Evolutionary conservation across 805 yeast genomes (phyloP).

Genomic region (Starmerella khaoyaiensis): DNA sequence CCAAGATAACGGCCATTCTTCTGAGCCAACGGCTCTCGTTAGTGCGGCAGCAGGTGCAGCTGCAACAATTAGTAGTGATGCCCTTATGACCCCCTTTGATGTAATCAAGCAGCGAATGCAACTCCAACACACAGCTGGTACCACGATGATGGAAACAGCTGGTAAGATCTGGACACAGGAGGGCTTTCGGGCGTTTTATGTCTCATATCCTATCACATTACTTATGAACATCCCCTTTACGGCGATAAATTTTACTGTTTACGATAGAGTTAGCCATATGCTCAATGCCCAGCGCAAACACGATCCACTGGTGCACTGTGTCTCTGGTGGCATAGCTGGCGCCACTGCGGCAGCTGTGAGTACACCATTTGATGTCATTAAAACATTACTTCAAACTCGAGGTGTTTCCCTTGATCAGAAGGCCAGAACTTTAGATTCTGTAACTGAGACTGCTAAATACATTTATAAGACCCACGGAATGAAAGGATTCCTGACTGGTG

Average conservation of each 20-base stretch:
- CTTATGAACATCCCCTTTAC: conserved; percentile 90
- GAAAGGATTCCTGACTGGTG: conserved; percentile 66
- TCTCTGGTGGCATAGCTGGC: conserved; percentile 89
- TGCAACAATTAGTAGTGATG: conserved; percentile 88
- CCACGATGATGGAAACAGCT: conserved; percentile 24
- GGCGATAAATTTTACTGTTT: conserved; percentile 83
- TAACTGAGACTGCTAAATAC: conserved; percentile 55
- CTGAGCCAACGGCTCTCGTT: conserved; percentile 56
- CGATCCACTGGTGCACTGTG: conserved; percentile 84
- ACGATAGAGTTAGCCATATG: conserved; percentile 66
- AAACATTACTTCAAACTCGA: conserved; percentile 79
- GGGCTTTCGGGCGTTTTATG: conserved; percentile 62
- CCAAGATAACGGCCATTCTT: conserved; percentile 30
- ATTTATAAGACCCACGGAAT: conserved; percentile 38
- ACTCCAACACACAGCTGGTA: conserved; percentile 24
- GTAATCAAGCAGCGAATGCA: conserved; percentile 95
- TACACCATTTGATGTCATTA: conserved; percentile 82
- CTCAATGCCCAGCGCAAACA: conserved; percentile 63
- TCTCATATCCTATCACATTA: conserved; percentile 88
- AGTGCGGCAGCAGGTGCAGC: conserved; percentile 82
- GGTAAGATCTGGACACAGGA: conserved; percentile 27
- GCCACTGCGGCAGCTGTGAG: conserved; percentile 92
- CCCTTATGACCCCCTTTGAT: conserved; percentile 95
- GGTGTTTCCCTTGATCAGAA: conserved; percentile 27
- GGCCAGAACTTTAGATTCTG: conserved; percentile 49